phyloP scores from a whole-genome alignment of 2,329 filamentous ascomycete genomes.

The Mycocentrospora acerina region DNA sequence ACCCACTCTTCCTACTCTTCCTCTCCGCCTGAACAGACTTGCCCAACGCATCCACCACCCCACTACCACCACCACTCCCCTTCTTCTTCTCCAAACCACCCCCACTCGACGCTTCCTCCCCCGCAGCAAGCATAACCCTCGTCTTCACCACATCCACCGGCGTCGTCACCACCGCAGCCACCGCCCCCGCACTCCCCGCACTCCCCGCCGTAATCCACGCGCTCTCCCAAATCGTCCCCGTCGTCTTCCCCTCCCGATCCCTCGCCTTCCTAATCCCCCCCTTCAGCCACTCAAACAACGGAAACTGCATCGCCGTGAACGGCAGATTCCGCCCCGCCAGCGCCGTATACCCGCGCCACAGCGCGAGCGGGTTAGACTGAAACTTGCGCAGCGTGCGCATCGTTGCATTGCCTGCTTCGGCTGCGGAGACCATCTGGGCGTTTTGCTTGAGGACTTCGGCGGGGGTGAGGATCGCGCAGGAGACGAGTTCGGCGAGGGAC shows the following conservation, averaged over 20 bases:
- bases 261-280: constrained; percentile 52
- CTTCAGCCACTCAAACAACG: constrained; percentile 76
- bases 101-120: constrained; percentile 8
- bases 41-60: constrained; percentile 45
- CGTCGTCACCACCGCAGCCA: constrained; percentile 81
- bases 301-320: constrained; percentile 86
- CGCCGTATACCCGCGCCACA: constrained; percentile 74
- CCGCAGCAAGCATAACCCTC: constrained; percentile 72
- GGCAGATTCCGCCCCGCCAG: constrained; percentile 81
- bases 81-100: constrained; percentile 1
- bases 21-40: constrained; percentile 36
- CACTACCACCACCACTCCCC: constrained; percentile 7
- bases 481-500: constrained; percentile 75
- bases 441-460: constrained; percentile 94
- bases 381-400: constrained; percentile 60
- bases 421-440: constrained; percentile 71
- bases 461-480: constrained; percentile 82
- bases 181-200: constrained; percentile 70
- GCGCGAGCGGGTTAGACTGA: constrained; percentile 55
- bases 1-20: constrained; percentile 43
- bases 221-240: constrained; percentile 61
- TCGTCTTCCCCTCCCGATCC: constrained; percentile 39
- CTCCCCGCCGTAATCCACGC: constrained; percentile 71
- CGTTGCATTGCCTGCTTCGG: constrained; percentile 50
- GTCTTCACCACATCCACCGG: constrained; percentile 91